Evolutionary conservation across 345 rosid species (phyloP), one percentile per base, ranked within the genome.

Genomic region (Noccaea bulbosa): DNA sequence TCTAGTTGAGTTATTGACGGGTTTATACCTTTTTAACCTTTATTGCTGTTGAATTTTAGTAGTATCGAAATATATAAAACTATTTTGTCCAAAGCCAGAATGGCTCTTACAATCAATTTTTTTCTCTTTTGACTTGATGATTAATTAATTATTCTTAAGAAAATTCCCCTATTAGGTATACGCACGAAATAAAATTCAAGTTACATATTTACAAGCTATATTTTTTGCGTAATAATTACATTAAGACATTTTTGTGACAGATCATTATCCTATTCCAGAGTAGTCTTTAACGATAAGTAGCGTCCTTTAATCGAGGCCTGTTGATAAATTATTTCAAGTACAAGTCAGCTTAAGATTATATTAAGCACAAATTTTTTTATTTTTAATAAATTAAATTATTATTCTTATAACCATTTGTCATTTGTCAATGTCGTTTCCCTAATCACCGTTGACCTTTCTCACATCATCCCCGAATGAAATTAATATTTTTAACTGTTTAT

Each of bases 391-490:
- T 33, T 33, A 41, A 20, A 50, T 17, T 57, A 32, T 56, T 49
- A 51, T 50, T 50, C 33, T 43, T 22, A 27, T 58, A 60, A 35
- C 67, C n/a, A 67, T 41, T 66, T 73, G 66, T 57, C 34, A 30
- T 32, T 16, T 50, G 40, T 51, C 40, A 59, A 60, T 3, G 56
- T 16, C 27, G 40, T 39, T 59, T 60, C 56, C 44, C 43, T 20
- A 59, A 34, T 59, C 50, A 64, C 43, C 63, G 63, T 67, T 67
- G 78, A 74, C 73, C 55, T 67, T 67, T 51, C 68, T 74, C 24
- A 8, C 73, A 61, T 60, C 50, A 74, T 45, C 62, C 14, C 7
- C 15, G 8, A 35, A 44, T 44, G 24, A 74, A 32, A 58, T 51
- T n/a, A 51, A 67, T 51, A 67, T 12, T 35, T 73, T 50, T 57